Base-by-base conservation (phyloP, 192 early-diverging fungal species). In the Geranomyces variabilis region DNA sequence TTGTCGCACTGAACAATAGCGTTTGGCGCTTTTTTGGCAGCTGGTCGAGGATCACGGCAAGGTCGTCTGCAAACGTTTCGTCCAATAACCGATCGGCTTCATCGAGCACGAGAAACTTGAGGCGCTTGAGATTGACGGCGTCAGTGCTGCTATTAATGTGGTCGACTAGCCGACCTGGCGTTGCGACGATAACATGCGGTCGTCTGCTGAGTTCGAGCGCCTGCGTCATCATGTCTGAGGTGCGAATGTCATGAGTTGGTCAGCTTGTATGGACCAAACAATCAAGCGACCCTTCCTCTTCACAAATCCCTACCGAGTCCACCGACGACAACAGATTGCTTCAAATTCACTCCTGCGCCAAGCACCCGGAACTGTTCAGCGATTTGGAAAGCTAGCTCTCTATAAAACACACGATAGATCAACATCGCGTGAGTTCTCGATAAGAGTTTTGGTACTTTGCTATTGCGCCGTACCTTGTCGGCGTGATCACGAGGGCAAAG, bases 361-460 rank as follows among this genome's bases (percentile, higher is more conserved):
- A 99, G 85, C 5, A 94, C 92, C 36, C 90, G 81, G 70, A 99
- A 99, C 75, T 99, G 96, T 72, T 99, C 96, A 3, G 96, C 94
- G 64, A 99, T 99, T 76, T 99, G 98, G 74, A 91, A 96, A 0
- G 98, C 96, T 17, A 99, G 85, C 77, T 99, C 98, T 53, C 98
- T 92, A 66, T 24, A 44, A 26, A 36, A 4, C 17, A 34, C n/a
- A n/a, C n/a, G 29, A 75, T 72, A 14, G 56, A 65, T 19, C 56
- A 53, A 10, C n/a, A n/a, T n/a, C 76, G 48, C 29, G 29, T 19
- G 49, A 30, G 22, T 21, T 48, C 21, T 45, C 44, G n/a, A 48
- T 48, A 48, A 48, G 13, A 75, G 19, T 3, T 0, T 51, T 59
- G n/a, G n/a, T n/a, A n/a, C n/a, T n/a, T n/a, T n/a, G n/a, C n/a